Base-by-base conservation (phyloP, 495 filamentous ascomycete species). In the Lasiosphaeriaceae sp. region DNA sequence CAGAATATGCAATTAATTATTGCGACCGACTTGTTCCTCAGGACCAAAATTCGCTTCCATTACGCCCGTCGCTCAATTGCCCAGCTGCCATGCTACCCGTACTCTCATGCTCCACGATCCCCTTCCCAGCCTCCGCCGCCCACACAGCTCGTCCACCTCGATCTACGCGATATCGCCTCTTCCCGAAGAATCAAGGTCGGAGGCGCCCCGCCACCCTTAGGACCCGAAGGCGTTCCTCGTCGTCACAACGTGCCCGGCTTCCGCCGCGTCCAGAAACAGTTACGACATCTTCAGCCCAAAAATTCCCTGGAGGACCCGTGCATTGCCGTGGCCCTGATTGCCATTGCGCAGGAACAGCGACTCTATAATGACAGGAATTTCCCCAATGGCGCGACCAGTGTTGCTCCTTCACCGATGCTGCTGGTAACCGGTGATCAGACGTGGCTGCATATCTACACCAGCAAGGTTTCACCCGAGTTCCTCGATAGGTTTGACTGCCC, bases 371-470 rank as follows among this genome's bases (percentile, higher is more conserved):
- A 43, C n/a, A 29, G 17, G 48, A 50, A 14, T 23, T 29, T 29
- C n/a, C 3, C 14, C 20, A n/a, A n/a, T n/a, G n/a, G 11, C 23
- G 48, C 48, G 23, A 29, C 48, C 48, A 50, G 26, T 50, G 48
- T 23, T 35, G 48, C 50, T 41, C 50, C 50, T 20, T 29, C 34
- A 21, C 51, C 22, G 16, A 46, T 54, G 51, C 51, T 54, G 37
- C 51, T 54, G 37, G 51, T 37, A 26, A 54, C n/a, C 29, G n/a
- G 19, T 20, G 24, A 45, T 17, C 14, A 2, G 12, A 41, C 9
- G 37, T 54, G 51, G 51, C 34, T 54, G 51, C n/a, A 54, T 26
- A 45, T 54, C 51, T 54, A 54, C 39, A 54, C 39, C 21, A 54
- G 37, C 23, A 45, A 45, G 37, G 21, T 54, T 8, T 54, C 51